Evolutionary conservation across 2,329 filamentous ascomycete genomes (phyloP), one percentile per base, ranked within the genome.

Genomic region (Pseudophaeomoniella oleicola): DNA sequence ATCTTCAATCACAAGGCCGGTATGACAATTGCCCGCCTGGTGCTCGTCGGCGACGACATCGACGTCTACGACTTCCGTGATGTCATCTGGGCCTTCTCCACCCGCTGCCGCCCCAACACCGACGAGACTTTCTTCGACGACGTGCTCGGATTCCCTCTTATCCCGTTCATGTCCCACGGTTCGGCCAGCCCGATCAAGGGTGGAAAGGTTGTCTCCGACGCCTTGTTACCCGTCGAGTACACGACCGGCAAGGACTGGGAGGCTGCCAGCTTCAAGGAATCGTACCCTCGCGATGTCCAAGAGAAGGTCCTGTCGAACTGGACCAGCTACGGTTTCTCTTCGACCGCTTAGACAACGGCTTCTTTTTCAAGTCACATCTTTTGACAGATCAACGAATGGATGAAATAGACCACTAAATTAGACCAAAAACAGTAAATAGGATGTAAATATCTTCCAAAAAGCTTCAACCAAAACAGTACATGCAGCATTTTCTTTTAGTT

Each of bases 1-100:
- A 47, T 67, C 4, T 94, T 77, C 76, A 46, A 49, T 22, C 43
- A 59, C 37, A 70, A 68, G 48, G 52, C 52, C 9, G 58, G 59
- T 4, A 57, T 55, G 30, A 53, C 52, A 0, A 62, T 67, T 33
- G 60, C 69, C 37, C 56, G 62, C 1, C 38, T 69, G 4, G 41
- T 68, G 0, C 44, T 71, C 0, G 57, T 66, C 0, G 66, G 66
- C 1, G 62, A 67, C 1, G 67, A 71, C 36, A 63, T 71, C 36
- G 64, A 70, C 34, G 51, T 63, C 0, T 65, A 64, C 41, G 43
- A 63, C 34, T 51, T 51, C 35, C 60, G 61, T 32, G 62, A 69
- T 19, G 59, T 70, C 4, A 60, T 66, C 36, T 71, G 60, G 60
- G 66, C 66, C 0, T 68, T 64, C 39, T 53, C 49, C 11, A 69